Percentiles rank a stretch among this genome's conserved stretches.
phyloP scores from a whole-genome alignment of 768 basidiomycete species.

The Phallus indusiatus region DNA sequence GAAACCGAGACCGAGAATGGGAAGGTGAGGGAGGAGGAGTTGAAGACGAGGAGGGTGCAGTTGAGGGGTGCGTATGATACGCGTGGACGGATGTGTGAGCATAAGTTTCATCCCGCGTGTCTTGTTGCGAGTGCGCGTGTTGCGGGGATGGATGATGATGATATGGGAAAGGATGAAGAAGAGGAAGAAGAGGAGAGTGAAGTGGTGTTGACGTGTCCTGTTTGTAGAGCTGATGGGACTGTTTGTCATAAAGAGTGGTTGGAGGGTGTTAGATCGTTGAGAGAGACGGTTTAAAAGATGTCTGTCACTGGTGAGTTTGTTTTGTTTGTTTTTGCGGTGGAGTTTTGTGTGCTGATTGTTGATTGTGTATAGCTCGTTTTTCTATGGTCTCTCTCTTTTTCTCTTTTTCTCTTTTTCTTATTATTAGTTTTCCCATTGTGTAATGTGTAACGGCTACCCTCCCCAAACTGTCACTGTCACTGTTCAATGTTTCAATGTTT shows the following conservation, averaged over 20 bases:
- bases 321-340: too few relatives aligned
- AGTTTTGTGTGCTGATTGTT: too few relatives aligned
- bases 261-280: slow-evolving; percentile 25
- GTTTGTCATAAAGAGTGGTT: slow-evolving; percentile 57
- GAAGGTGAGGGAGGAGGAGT: slow-evolving; percentile 18
- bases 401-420: too few relatives aligned
- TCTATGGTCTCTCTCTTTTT: too few relatives aligned
- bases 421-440: too few relatives aligned
- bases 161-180: slow-evolving; percentile 36
- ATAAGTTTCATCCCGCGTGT: slow-evolving; percentile 66
- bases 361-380: too few relatives aligned
- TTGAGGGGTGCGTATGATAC: slow-evolving; percentile 3
- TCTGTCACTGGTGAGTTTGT: too few relatives aligned
- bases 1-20: slow-evolving; percentile 15
- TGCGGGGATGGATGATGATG: slow-evolving; percentile 40
- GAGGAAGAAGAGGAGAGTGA: slow-evolving; percentile 36
- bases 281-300: background rate
- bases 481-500: too few relatives aligned
- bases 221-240: slow-evolving; percentile 56
- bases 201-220: slow-evolving; percentile 52
- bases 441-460: too few relatives aligned
- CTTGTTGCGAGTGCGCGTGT: slow-evolving; percentile 59
- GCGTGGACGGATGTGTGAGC: slow-evolving; percentile 37
- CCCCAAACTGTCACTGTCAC: too few relatives aligned
- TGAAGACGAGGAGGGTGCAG: slow-evolving; percentile 10